Evolutionary conservation across 495 filamentous ascomycete species (phyloP), one percentile per base, ranked within the genome.

Genomic region (Penicillium alfredii): DNA sequence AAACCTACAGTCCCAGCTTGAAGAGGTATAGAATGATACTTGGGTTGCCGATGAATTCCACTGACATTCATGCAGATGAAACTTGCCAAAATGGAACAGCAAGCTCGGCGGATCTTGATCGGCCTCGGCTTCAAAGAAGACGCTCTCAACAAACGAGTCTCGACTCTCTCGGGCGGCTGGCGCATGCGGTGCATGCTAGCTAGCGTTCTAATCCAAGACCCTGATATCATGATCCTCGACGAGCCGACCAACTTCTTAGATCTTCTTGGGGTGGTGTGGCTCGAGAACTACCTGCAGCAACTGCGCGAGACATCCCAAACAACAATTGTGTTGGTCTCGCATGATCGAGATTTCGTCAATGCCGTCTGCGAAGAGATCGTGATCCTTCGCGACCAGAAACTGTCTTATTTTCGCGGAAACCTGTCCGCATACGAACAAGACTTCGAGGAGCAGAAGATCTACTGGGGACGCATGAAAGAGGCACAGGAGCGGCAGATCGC

Each of bases 221-320:
- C 81, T 0, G 83, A 89, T 45, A 76, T 90, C 31, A 70, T 90
- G 45, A 82, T 93, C 31, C 78, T 93, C 11, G 86, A 93, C 64
- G 86, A 93, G 49, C 86, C 86, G 3, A 90, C 86, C 33, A 90
- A 90, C 53, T 89, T 83, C 54, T 68, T 90, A 2, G 86, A 93
- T 52, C 71, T 93, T 0, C 68, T 85, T 0, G 80, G 80, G n/a
- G 82, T 90, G 14, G 73, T 90, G 17, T 93, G 86, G 86, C 72
- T 93, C 1, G 77, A 93, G 53, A 69, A 66, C 5, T 80, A 85
- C 44, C 73, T 89, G 13, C 61, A 69, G 22, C 60, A 67, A 19
- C 53, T 84, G 8, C 57, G 64, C 10, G 51, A 69, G 0, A 45
- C 30, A 2, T 62, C 63, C 1, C 46, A 55, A 17, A 62, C 57